These are phyloP conservation scores for Leccinum proliferum DNA, from an alignment of 1,284 basidiomycete genomes.

Conservation along the genomic window DNA sequence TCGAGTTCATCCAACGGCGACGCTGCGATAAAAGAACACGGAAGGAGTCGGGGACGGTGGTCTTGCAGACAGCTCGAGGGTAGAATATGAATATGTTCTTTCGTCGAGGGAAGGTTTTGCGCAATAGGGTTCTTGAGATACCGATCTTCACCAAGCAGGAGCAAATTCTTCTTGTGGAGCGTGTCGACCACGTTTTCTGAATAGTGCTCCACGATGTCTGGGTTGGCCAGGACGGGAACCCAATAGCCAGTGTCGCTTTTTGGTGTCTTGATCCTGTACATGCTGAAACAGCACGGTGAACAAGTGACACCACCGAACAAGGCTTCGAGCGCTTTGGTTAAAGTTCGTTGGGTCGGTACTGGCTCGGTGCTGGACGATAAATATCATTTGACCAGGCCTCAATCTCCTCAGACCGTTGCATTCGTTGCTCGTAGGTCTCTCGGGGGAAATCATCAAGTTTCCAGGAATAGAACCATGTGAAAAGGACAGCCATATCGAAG, in stretches of 20 bases:
- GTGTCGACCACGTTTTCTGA: slow-evolving; percentile 98
- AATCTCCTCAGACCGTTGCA: slow-evolving; percentile 86
- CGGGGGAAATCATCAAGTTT: slow-evolving; percentile 89
- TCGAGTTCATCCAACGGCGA: slow-evolving; percentile 99
- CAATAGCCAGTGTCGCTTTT: slow-evolving; percentile 93
- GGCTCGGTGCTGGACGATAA: slow-evolving; percentile 88
- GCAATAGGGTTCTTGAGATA: slow-evolving; percentile 95
- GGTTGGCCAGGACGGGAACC: slow-evolving; percentile 97
- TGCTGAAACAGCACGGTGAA: slow-evolving; percentile 98
- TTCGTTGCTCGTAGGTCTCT: slow-evolving; percentile 94
- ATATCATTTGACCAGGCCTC: slow-evolving; percentile 98
- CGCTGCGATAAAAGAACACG: slow-evolving; percentile 91
- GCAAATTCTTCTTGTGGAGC: slow-evolving; percentile 98
- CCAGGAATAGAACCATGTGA: slow-evolving; percentile 97
- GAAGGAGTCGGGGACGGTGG: slow-evolving; percentile 96
- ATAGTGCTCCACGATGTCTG: slow-evolving; percentile 96
- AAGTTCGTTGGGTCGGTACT: slow-evolving; percentile 87
- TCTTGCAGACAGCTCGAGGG: slow-evolving; percentile 98
- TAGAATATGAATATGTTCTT: slow-evolving; percentile 99
- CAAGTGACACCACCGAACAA: slow-evolving; percentile 99
- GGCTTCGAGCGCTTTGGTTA: slow-evolving; percentile 98
- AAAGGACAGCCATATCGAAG: slow-evolving; percentile 95
- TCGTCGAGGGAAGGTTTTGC: slow-evolving; percentile 98
- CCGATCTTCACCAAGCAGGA: slow-evolving; percentile 98
- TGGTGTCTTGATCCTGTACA: slow-evolving; percentile 99